These are phyloP conservation scores for Rhizopogon vesiculosus DNA, from an alignment of 768 basidiomycete genomes.

Conservation along the genomic window DNA sequence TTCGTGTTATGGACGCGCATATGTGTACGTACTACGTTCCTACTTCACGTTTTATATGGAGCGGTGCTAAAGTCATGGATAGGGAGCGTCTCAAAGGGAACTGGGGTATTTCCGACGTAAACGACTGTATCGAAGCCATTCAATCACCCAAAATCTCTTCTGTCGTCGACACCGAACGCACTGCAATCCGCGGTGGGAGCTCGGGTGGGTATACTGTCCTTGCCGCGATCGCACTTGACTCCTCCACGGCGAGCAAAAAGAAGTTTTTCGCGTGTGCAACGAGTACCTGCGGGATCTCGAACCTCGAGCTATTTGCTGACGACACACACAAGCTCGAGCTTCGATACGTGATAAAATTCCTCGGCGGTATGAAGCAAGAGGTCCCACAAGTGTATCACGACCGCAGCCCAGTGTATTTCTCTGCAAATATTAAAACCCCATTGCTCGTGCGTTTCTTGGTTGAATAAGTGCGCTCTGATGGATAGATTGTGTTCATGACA, in stretches of 20 bases:
- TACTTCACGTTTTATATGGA: background rate
- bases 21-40: constrained; percentile 37
- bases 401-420: constrained; percentile 60
- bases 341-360: constrained; percentile 50
- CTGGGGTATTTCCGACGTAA: constrained; percentile 72
- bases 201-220: constrained; percentile 74
- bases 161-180: constrained; percentile 59
- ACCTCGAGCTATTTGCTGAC: constrained; percentile 49
- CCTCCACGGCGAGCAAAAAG: constrained; percentile 55
- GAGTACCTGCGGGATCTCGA: constrained; percentile 65
- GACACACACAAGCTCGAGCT: constrained; percentile 75
- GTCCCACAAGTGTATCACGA: constrained; percentile 54
- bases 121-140: constrained; percentile 54
- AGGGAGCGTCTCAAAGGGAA: constrained; percentile 48
- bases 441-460: constrained; percentile 47
- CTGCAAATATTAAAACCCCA: constrained; percentile 55
- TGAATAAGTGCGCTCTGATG: constrained; percentile 26
- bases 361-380: constrained; percentile 54
- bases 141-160: constrained; percentile 33
- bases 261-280: constrained; percentile 58
- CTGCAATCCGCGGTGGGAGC: constrained; percentile 67
- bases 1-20: constrained; percentile 64
- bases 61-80: constrained; percentile 8
- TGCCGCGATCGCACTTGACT: constrained; percentile 34
- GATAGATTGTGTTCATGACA: constrained; percentile 21